Evolutionary conservation across 179 eudicot species (phyloP).

Genomic region (Heliamphora pulchella): DNA sequence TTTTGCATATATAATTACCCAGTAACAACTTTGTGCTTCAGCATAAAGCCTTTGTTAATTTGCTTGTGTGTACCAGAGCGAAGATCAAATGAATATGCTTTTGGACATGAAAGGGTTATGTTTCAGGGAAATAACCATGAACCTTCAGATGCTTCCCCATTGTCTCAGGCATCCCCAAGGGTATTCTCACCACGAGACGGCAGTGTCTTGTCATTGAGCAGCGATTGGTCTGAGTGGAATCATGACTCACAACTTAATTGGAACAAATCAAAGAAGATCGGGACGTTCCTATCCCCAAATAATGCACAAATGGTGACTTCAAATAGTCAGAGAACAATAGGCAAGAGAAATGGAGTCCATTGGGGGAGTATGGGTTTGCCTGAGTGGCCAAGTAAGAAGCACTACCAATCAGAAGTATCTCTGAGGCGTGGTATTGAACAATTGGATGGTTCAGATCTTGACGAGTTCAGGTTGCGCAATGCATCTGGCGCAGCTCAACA

Average conservation of each 20-base stretch:
- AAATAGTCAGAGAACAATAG: slow-evolving; percentile 34
- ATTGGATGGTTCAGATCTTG: slow-evolving; percentile 56
- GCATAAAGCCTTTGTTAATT: not conserved
- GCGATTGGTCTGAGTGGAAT: slow-evolving; percentile 53
- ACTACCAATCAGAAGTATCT: slow-evolving; percentile 30
- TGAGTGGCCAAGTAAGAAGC: slow-evolving; percentile 47
- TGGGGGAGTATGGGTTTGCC: slow-evolving; percentile 27
- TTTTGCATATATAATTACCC: not conserved
- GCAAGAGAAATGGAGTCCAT: slow-evolving; percentile 40
- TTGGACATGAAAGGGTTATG: slow-evolving; percentile 51
- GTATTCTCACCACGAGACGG: slow-evolving; percentile 50
- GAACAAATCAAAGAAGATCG: slow-evolving; percentile 51
- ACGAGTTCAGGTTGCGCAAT: slow-evolving; percentile 77
- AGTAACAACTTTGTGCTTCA: not conserved
- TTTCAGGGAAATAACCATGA: slow-evolving; percentile 39
- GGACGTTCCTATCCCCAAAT: slow-evolving; percentile 29
- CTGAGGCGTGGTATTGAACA: slow-evolving; percentile 39
- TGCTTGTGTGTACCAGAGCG: slow-evolving; percentile 37
- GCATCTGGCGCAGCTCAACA: slow-evolving; percentile 78
- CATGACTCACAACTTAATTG: slow-evolving; percentile 39
- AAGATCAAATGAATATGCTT: slow-evolving; percentile 43
- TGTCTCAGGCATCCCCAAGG: slow-evolving; percentile 42
- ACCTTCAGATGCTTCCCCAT: slow-evolving; percentile 52
- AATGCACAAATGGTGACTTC: slow-evolving; percentile 32
- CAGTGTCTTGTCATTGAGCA: slow-evolving; percentile 37